Percentiles rank a stretch among this genome's conserved stretches.
Evolutionary conservation across 495 filamentous ascomycete species (phyloP).

Genomic region (Aspergillus asperescens): DNA sequence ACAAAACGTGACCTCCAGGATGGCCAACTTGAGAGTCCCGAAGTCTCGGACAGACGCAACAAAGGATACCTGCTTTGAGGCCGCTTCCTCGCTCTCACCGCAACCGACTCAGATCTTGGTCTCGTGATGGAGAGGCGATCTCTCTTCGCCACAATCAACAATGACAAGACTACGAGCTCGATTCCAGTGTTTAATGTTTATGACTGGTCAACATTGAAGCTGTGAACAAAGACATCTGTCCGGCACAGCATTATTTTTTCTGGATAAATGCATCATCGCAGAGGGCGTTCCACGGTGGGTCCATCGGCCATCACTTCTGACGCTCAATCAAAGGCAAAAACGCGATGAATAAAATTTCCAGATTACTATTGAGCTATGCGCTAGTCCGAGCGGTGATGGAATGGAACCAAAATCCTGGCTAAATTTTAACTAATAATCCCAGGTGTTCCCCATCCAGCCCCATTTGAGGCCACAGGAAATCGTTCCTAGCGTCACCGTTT

Average conservation of each 20-base stretch:
- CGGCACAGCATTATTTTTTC: not conserved
- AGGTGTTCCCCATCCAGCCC: conserved; percentile 13
- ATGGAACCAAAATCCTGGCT: conserved; percentile 11
- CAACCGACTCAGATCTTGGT: conserved; percentile 8
- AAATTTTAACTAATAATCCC: conserved; percentile 1
- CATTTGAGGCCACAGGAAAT: conserved; percentile 28
- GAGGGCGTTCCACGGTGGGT: conserved; percentile 11
- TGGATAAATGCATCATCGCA: conserved; percentile 12
- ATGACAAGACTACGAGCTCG: not conserved
- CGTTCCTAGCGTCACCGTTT: conserved; percentile 40
- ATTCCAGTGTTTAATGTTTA: not conserved
- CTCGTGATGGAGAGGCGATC: not conserved
- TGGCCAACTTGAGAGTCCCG: not conserved
- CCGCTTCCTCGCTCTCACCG: no score
- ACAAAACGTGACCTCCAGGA: conserved; percentile 14
- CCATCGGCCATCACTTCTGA: not conserved
- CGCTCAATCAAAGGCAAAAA: not conserved
- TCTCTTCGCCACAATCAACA: not conserved
- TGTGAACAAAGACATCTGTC: conserved; percentile 1
- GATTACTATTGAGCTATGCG: conserved; percentile 1
- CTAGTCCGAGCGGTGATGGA: conserved; percentile 8
- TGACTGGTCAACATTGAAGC: not conserved
- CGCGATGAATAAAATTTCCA: conserved; percentile 8
- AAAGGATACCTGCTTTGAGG: not conserved
- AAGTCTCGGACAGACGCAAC: not conserved